Evolutionary conservation across 2,329 filamentous ascomycete species (phyloP).

Genomic region (Coniella lustricola): DNA sequence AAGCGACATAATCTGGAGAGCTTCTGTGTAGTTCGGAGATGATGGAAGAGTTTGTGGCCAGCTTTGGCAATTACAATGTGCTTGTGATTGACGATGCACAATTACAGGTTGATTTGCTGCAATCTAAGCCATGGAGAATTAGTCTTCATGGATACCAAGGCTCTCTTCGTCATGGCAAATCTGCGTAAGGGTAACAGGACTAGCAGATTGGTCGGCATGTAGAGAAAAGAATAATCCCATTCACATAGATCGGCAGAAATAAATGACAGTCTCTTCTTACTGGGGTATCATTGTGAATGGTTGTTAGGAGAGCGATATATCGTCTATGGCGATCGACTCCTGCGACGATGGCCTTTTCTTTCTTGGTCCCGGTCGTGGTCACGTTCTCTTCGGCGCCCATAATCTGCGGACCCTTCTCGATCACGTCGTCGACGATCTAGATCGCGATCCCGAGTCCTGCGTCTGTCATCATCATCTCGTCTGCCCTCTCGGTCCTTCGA

Average conservation of each 20-base stretch:
- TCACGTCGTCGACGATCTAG: constrained; percentile 24
- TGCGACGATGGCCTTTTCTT: constrained; percentile 25
- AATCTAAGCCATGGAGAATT: constrained; percentile 2
- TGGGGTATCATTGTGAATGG: background rate
- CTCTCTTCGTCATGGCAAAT: background rate
- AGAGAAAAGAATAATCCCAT: background rate
- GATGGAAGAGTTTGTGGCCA: background rate
- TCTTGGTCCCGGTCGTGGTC: constrained; percentile 21
- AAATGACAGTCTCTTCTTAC: background rate
- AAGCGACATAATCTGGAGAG: background rate
- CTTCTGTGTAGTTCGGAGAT: too few species aligned
- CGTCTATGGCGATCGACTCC: constrained; percentile 36
- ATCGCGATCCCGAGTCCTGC: constrained; percentile 21
- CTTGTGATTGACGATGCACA: too few species aligned
- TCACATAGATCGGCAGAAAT: background rate
- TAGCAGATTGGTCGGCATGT: constrained; percentile 1
- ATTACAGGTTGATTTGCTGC: background rate
- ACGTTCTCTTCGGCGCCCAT: constrained; percentile 8
- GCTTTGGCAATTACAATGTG: too few species aligned
- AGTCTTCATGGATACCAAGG: background rate
- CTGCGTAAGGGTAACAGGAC: constrained; percentile 14
- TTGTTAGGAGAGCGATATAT: background rate
- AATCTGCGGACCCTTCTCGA: constrained; percentile 24
- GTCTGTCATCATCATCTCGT: constrained; percentile 22
- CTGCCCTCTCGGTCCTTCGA: constrained; percentile 25